These are phyloP conservation scores for Trapa bicornis DNA, from an alignment of 345 rosid species.

Conservation along the genomic window DNA sequence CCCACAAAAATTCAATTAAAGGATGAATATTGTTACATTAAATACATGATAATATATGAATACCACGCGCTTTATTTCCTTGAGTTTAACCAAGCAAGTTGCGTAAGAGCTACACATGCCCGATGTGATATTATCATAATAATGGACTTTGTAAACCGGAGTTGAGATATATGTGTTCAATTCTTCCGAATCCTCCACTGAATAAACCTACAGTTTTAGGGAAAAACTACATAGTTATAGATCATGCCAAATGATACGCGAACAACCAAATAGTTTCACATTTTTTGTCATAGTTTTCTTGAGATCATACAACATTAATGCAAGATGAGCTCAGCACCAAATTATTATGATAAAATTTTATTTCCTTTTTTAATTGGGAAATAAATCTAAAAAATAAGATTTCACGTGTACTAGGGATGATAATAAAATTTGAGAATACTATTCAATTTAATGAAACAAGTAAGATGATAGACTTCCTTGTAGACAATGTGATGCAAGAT, in stretches of 20 bases:
- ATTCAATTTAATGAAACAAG: not conserved
- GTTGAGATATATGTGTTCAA: slow-evolving; percentile 54
- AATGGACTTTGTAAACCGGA: slow-evolving; percentile 53
- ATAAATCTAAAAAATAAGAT: not conserved
- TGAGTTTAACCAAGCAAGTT: slow-evolving; percentile 26
- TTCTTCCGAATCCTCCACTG: slow-evolving; percentile 57
- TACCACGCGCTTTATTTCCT: slow-evolving; percentile 52
- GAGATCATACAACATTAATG: not conserved
- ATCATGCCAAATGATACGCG: not conserved
- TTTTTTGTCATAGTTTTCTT: not conserved
- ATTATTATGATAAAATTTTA: not conserved
- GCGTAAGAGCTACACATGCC: slow-evolving; percentile 20
- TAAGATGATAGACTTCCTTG: not conserved
- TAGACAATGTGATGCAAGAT: not conserved
- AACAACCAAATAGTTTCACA: not conserved
- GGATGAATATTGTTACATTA: slow-evolving; percentile 11
- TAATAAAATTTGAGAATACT: not conserved
- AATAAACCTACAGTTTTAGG: slow-evolving; percentile 43
- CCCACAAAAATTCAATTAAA: not conserved
- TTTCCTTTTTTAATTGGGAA: not conserved
- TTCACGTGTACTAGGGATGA: not conserved
- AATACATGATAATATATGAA: slow-evolving; percentile 9
- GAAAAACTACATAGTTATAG: not conserved
- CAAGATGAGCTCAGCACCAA: not conserved
- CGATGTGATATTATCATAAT: slow-evolving; percentile 33